Conservation (phyloP, 2,329 filamentous ascomycete genomes). For the Eutypella sp. region DNA sequence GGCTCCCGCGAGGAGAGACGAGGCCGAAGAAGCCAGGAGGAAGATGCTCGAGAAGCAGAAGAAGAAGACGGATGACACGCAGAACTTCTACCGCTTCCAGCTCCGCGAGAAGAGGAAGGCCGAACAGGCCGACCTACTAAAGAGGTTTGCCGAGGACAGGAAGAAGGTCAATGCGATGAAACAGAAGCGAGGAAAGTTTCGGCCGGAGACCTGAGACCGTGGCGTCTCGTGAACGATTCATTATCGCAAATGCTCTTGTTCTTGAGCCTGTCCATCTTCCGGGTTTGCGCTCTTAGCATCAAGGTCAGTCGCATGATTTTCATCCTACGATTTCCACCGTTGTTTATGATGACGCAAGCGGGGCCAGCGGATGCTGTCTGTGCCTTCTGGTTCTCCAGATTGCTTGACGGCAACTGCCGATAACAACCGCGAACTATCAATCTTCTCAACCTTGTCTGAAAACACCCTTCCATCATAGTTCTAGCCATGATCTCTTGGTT, state of each 20-base stretch:
- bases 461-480: background rate
- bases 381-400: conserved; percentile 18
- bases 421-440: conserved; percentile 56
- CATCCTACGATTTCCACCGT: too few species aligned
- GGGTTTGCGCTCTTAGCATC: too few species aligned
- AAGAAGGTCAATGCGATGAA: conserved; percentile 67
- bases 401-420: conserved; percentile 43
- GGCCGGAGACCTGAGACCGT: conserved; percentile 39
- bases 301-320: too few species aligned
- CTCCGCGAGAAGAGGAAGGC: conserved; percentile 73
- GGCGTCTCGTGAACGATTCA: background rate
- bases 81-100: conserved; percentile 83
- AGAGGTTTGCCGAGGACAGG: conserved; percentile 71
- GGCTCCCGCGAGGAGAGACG: conserved; percentile 70
- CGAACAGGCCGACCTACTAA: conserved; percentile 63
- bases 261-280: too few species aligned
- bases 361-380: conserved; percentile 43
- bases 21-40: conserved; percentile 55
- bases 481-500: too few species aligned
- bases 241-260: too few species aligned
- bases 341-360: conserved; percentile 47
- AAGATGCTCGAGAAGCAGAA: conserved; percentile 60
- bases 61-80: conserved; percentile 57
- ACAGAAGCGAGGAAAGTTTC: conserved; percentile 59
- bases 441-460: conserved; percentile 64